Evolutionary conservation across 2,329 filamentous ascomycete genomes (phyloP), one percentile per base, ranked within the genome.

Genomic region (Apiospora koreana): DNA sequence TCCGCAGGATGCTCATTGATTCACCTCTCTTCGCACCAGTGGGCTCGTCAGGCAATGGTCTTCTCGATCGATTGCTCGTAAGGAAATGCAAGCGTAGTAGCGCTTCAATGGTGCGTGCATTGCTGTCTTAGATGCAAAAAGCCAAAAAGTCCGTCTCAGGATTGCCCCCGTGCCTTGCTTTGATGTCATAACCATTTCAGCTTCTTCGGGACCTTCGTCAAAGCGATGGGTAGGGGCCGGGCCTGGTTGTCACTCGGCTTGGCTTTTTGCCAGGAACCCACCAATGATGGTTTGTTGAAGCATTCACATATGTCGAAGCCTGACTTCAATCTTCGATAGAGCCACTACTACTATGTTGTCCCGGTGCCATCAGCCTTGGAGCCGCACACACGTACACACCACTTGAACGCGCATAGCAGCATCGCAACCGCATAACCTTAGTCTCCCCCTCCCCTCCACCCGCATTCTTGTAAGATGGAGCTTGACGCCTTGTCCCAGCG

Each of bases 121-220:
- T 58, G 50, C 31, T 62, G 54, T 62, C 54, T 62, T 62, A 23
- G 54, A 62, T 62, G 31, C 21, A 8, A 62, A 58, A 62, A 62
- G 54, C 54, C 31, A 62, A 38, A 62, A 38, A n/a, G 21, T 35
- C 54, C 54, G 54, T 62, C 31, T 62, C 54, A 38, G 54, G 50
- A 38, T 9, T 62, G 54, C 21, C 31, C 54, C 9, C 28, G 28
- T 62, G 18, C 54, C 54, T 38, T 38, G 31, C 54, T 62, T 62
- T 38, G 31, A 62, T 62, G 54, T 62, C 54, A 38, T 62, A 38
- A 23, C 54, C 21, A 35, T 62, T 62, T 10, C 54, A 62, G 35
- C 54, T n/a, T n/a, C 18, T 38, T 7, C 54, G 21, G 54, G 31
- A n/a, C 8, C 31, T n/a, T 62, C 31, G 54, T 62, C 31, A n/a